A percentile compares a stretch with the other conserved stretches of the same genome.
These are phyloP conservation scores for Mycena metata DNA, from an alignment of 768 basidiomycete species.

Conservation along the genomic window DNA sequence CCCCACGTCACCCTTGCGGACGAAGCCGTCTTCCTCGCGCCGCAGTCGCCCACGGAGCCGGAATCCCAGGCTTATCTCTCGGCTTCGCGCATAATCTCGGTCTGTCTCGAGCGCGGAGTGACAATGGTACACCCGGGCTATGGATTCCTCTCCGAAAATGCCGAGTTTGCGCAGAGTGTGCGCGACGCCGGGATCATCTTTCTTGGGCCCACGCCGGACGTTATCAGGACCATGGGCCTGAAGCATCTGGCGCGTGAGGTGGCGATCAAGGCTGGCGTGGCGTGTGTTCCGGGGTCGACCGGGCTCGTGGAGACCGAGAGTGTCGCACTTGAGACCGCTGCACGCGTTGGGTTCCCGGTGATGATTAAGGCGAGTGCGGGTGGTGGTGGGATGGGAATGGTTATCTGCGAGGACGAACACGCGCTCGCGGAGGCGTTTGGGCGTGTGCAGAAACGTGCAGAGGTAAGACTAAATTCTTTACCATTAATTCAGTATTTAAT, in stretches of 20 bases:
- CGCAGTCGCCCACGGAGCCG: slow-evolving; percentile 34
- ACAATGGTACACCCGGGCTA: slow-evolving; percentile 76
- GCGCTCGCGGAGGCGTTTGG: slow-evolving; percentile 55
- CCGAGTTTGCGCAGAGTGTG: slow-evolving; percentile 63
- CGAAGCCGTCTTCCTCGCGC: slow-evolving; percentile 51
- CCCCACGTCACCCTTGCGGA: slow-evolving; percentile 71
- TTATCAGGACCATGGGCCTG: slow-evolving; percentile 68
- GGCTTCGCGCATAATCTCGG: slow-evolving; percentile 52
- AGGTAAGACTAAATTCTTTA: slow-evolving; percentile 48
- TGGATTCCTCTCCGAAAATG: slow-evolving; percentile 77
- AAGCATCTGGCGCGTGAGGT: slow-evolving; percentile 70
- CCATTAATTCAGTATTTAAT: not conserved
- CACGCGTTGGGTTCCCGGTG: slow-evolving; percentile 68
- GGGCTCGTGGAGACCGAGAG: slow-evolving; percentile 52
- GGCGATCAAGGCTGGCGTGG: slow-evolving; percentile 62
- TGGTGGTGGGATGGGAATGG: slow-evolving; percentile 79
- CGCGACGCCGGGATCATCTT: slow-evolving; percentile 65
- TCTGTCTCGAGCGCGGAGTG: slow-evolving; percentile 56
- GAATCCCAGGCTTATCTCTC: slow-evolving; percentile 64
- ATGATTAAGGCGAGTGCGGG: slow-evolving; percentile 79
- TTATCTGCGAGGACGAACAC: slow-evolving; percentile 60
- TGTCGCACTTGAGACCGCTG: slow-evolving; percentile 46
- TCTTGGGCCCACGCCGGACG: slow-evolving; percentile 66
- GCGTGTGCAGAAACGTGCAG: slow-evolving; percentile 55
- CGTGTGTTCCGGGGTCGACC: slow-evolving; percentile 69